phyloP scores from a whole-genome alignment of 768 basidiomycete genomes.

The Podaxis pistillaris region DNA sequence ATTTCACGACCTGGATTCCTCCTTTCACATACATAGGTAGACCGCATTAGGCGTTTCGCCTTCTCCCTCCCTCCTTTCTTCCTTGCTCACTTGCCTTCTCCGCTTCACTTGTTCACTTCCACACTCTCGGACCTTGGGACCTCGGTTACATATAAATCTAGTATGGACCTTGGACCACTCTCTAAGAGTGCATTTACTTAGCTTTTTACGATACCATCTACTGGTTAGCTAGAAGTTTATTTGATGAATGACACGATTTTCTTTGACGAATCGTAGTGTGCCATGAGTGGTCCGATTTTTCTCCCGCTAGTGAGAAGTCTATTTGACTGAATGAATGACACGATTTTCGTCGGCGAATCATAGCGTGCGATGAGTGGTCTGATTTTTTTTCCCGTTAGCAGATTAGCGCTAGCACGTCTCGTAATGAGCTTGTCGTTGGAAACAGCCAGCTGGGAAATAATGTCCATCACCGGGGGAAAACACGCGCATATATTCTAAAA shows the following conservation, averaged over 20 bases:
- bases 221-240: not conserved
- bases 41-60: conserved; percentile 7
- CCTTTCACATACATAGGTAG: not conserved
- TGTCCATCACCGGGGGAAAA: too few species aligned
- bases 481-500: too few species aligned
- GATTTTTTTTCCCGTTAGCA: too few species aligned
- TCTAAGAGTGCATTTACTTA: not conserved
- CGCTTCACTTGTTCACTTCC: not conserved
- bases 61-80: not conserved
- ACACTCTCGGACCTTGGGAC: not conserved
- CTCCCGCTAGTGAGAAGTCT: not conserved
- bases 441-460: too few species aligned
- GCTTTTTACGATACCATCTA: not conserved
- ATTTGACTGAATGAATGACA: not conserved
- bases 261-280: not conserved
- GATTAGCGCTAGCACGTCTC: too few species aligned
- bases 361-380: not conserved
- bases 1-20: not conserved
- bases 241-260: not conserved
- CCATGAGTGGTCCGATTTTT: not conserved
- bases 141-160: not conserved
- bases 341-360: not conserved
- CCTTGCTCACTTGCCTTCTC: not conserved
- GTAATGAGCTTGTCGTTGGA: too few species aligned
- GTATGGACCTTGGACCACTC: not conserved